Evolutionary conservation across 441 rosid species (phyloP).

Genomic region (Oxalis stricta): DNA sequence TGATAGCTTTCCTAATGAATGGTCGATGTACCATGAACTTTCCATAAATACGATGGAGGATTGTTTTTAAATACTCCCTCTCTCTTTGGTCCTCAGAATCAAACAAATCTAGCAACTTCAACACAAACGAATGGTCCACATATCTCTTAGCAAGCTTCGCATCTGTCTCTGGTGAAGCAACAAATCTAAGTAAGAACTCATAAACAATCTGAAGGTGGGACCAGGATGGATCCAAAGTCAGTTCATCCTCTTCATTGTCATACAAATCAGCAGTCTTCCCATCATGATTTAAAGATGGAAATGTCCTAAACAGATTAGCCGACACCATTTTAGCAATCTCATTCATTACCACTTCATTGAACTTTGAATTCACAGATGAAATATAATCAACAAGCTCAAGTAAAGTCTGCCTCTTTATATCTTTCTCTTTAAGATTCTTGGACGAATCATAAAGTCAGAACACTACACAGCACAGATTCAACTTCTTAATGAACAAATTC

Average conservation of each 20-base stretch:
- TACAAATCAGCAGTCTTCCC: constrained; percentile 34
- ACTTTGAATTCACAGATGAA: constrained; percentile 38
- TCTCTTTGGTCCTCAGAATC: constrained; percentile 83
- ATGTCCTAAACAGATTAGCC: constrained; percentile 57
- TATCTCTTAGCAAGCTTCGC: constrained; percentile 78
- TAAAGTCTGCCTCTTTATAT: constrained; percentile 63
- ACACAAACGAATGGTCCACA: constrained; percentile 69
- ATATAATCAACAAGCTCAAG: constrained; percentile 74
- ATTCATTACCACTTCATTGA: constrained; percentile 65
- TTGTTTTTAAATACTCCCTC: constrained; percentile 77
- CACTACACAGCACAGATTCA: constrained; percentile 55
- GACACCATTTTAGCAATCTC: constrained; percentile 60
- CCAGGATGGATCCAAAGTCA: constrained; percentile 63
- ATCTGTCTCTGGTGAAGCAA: constrained; percentile 69
- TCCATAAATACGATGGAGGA: constrained; percentile 62
- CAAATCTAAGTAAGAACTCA: constrained; percentile 66
- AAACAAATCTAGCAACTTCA: constrained; percentile 66
- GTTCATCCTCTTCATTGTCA: constrained; percentile 73
- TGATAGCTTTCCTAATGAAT: constrained; percentile 66
- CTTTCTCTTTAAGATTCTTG: constrained; percentile 72
- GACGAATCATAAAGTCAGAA: constrained; percentile 60
- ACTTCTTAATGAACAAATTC: constrained; percentile 54
- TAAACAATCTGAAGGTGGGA: constrained; percentile 74
- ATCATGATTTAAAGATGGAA: constrained; percentile 39
- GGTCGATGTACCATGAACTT: constrained; percentile 80